Base-by-base conservation (phyloP, 2,329 filamentous ascomycete genomes). In the Ophiostoma sp. region DNA sequence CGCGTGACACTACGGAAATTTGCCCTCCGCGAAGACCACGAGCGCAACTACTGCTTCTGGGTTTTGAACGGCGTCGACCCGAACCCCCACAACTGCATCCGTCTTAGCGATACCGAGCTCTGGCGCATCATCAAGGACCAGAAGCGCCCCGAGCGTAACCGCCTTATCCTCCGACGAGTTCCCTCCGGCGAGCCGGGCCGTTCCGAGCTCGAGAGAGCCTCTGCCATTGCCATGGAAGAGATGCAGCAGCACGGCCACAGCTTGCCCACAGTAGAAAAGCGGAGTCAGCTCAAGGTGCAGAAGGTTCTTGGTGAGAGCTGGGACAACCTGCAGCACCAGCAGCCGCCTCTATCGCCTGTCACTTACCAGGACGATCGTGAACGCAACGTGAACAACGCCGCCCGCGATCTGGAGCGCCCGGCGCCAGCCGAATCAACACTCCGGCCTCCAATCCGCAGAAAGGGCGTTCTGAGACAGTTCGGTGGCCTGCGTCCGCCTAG, bases 11-110 rank as follows among this genome's bases (percentile, higher is more conserved):
- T 98, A 61, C 90, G 92, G 77, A 98, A 98, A 81, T 93, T 97
- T 76, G 90, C 91, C 55, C 87, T 97, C 39, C 93, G 94, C 28
- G 94, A 97, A 79, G 93, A 95, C 75, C 94, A 98, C 79, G 93
- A 96, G 80, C 90, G 94, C 78, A 97, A 97, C 79, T 98, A 97
- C 83, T 98, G 95, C 84, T 98, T 99, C 84, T 98, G 96, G 86
- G 92, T 97, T 0, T 86, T 98, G 74, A 91, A 93, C 77, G 95
- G 95, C 69, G 85, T 94, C 52, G 94, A 98, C 66, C 91, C 95
- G 1, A 92, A 96, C 77, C 92, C 94, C 39, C 88, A 87, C 69
- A 90, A 94, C 79, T 97, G 93, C 80, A 91, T 94, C 74, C 90
- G 93, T 69, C 86, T 98, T 52, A 91, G 91, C 45, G 96, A 99